These are phyloP conservation scores for Fusarium tupiense DNA, from an alignment of 2,329 filamentous ascomycete species.

Conservation along the genomic window DNA sequence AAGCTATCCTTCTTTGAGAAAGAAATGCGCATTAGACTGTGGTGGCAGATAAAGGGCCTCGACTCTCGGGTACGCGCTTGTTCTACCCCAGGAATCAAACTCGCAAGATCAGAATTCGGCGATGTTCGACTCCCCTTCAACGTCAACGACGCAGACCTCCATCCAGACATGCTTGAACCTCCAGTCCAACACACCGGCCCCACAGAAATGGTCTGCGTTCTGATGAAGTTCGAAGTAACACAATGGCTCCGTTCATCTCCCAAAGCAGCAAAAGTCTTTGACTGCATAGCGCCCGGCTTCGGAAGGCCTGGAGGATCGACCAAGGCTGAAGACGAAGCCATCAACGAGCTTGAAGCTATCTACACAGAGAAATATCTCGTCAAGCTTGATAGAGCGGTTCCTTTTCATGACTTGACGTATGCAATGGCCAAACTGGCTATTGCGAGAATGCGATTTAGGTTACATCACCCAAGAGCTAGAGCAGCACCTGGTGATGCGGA, in stretches of 20 bases:
- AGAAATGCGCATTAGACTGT: conserved; percentile 44
- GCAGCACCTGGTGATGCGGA: not conserved
- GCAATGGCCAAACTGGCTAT: conserved; percentile 39
- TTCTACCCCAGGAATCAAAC: conserved; percentile 4
- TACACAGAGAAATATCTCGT: conserved; percentile 37
- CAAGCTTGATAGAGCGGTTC: conserved; percentile 42
- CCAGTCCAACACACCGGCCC: conserved; percentile 58
- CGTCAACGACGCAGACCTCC: conserved; percentile 63
- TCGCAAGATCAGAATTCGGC: conserved; percentile 9
- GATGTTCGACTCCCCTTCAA: conserved; percentile 59
- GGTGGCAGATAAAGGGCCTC: conserved; percentile 42
- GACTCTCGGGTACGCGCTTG: conserved; percentile 23
- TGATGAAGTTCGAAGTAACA: conserved; percentile 46
- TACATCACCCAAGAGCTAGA: conserved; percentile 42
- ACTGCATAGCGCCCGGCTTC: conserved; percentile 14
- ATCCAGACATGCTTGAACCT: conserved; percentile 59
- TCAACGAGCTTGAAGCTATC: conserved; percentile 43
- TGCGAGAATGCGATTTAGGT: conserved; percentile 45
- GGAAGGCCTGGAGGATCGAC: not conserved
- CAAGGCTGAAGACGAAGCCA: conserved; percentile 30
- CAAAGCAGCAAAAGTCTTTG: conserved; percentile 30
- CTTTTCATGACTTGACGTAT: conserved; percentile 40
- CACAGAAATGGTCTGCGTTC: conserved; percentile 63
- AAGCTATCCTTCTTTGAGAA: conserved; percentile 38
- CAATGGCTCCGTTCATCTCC: conserved; percentile 41